Base-by-base conservation (phyloP, 129 eudicot genomes). In the Chrysanthemum makinoi region DNA sequence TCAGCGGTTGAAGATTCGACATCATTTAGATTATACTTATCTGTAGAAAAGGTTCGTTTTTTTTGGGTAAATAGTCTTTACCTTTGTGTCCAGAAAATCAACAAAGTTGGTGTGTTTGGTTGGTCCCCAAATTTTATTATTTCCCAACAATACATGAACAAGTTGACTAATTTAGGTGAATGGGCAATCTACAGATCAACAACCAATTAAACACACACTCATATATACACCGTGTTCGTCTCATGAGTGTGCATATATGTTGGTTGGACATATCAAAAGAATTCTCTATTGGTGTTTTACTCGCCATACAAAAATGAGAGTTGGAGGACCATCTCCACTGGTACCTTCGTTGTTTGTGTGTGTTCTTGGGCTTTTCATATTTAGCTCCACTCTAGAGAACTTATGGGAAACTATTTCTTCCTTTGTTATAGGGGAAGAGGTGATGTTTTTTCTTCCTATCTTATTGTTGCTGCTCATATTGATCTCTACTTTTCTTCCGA, bases 291-390 rank as follows among this genome's bases (percentile, higher is more conserved):
- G 57, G 19, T 60, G 62, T 46, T 43, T 8, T 47, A 39, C 63
- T 65, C 30, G 28, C 26, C 0, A 49, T 35, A 28, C 16, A 56
- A 62, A 55, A 77, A 80, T 85, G 72, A 64, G 54, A 80, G 68
- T 30, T 6, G 51, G 47, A 77, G 83, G 79, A 52, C 90, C 87
- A 54, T 82, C 87, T 15, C 83, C 87, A 4, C 44, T 86, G 67
- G 85, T 86, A 74, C 91, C 91, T 20, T 70, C 64, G 49, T 52
- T 86, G 66, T 66, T 83, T 78, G 77, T 83, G 65, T 85, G 85
- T 64, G 69, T 77, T 43, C 87, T 86, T 39, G 50, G 81, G 66
- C 52, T 86, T 18, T 43, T 83, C 48, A 64, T 86, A 66, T 71
- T 68, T n/a, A 74, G 85, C 47, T 80, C 85, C 4, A 62, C 79